A percentile compares a stretch with the other conserved stretches of the same genome.
Evolutionary conservation across 148 eudicot species (phyloP).

Genomic region (Rhododendron williamsianum): DNA sequence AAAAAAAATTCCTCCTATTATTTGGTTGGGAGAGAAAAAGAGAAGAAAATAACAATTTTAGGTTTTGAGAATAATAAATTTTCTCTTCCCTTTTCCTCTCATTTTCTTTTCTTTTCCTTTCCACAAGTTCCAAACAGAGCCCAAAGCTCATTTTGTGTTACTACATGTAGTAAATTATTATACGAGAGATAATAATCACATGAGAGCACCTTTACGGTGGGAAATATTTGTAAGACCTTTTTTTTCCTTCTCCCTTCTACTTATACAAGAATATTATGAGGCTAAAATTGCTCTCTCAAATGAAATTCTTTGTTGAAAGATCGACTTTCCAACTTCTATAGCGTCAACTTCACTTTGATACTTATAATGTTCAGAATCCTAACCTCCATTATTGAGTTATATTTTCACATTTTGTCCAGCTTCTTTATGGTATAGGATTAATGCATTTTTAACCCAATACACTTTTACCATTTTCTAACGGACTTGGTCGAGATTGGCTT

Average conservation of each 20-base stretch:
- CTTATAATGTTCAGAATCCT: not conserved
- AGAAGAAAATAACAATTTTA: too few relatives aligned
- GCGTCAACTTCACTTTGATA: not conserved
- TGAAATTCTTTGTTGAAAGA: not conserved
- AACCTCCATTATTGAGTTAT: not conserved
- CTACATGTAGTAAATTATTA: too few relatives aligned
- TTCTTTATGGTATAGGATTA: not conserved
- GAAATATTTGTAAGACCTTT: not conserved
- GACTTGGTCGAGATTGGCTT: not conserved
- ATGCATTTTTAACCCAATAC: not conserved
- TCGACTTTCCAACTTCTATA: not conserved
- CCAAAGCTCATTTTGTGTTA: too few relatives aligned
- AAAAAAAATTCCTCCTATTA: too few relatives aligned
- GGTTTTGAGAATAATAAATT: too few relatives aligned
- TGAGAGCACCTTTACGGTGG: too few relatives aligned
- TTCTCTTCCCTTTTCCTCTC: too few relatives aligned
- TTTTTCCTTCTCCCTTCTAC: not conserved
- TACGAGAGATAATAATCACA: too few relatives aligned
- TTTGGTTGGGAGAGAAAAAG: too few relatives aligned
- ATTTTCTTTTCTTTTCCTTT: too few relatives aligned
- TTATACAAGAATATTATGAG: not conserved
- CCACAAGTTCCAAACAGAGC: too few relatives aligned
- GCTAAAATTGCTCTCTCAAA: not conserved
- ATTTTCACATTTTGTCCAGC: not conserved
- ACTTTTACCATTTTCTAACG: not conserved